Conservation (phyloP, 208 protist species). For the Trypanosomatidae sp. region DNA sequence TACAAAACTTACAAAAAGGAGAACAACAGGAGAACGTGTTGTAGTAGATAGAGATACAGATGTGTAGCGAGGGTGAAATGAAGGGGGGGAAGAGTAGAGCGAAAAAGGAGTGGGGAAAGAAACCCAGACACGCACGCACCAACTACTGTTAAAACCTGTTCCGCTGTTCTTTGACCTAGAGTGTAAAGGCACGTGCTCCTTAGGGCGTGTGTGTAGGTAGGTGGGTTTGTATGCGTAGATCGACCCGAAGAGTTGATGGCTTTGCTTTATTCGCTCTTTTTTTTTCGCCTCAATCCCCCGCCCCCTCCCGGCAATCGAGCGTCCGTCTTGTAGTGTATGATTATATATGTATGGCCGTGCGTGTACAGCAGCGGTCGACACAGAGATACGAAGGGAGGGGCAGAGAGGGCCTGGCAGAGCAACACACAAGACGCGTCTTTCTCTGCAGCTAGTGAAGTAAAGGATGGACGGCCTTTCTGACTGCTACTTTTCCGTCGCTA, state of each 20-base stretch:
- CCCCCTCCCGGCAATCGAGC: neutral
- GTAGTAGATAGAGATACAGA: neutral
- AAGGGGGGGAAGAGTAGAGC: neutral
- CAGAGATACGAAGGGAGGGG: neutral
- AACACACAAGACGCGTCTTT: neutral
- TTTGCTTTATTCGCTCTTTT: neutral
- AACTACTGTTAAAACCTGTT: neutral
- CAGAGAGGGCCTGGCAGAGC: neutral
- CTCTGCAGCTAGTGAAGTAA: neutral
- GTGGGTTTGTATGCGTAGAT: slow-evolving; percentile 4
- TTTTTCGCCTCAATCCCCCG: neutral
- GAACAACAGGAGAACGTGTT: neutral
- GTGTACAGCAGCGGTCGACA: neutral
- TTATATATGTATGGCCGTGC: slow-evolving; percentile 1
- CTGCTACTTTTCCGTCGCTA: neutral
- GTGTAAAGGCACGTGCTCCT: neutral
- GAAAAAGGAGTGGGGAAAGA: neutral
- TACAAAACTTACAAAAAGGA: neutral
- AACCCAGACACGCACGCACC: neutral
- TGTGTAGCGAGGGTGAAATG: neutral
- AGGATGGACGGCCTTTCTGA: neutral
- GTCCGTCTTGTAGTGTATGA: neutral
- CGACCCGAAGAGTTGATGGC: neutral
- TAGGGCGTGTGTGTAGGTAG: neutral
- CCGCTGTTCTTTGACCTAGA: neutral